These are phyloP conservation scores for Hypholoma fasciculare DNA, from an alignment of 768 basidiomycete genomes.

Conservation along the genomic window DNA sequence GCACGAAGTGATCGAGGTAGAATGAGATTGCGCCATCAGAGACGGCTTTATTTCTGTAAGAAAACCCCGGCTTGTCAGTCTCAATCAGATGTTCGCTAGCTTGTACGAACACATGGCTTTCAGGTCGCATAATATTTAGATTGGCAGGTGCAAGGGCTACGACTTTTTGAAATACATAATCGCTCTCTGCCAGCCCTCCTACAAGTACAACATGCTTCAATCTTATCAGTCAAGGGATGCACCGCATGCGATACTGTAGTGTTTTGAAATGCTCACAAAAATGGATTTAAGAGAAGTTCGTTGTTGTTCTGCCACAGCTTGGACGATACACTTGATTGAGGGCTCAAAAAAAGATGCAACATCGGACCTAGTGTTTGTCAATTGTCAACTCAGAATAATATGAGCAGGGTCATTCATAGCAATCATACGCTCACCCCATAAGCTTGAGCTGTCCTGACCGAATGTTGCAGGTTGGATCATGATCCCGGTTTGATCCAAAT, in stretches of 20 bases:
- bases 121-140: conserved; percentile 48
- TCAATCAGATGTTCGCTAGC: neutral
- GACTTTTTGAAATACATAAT: conserved; percentile 49
- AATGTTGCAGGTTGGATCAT: conserved; percentile 36
- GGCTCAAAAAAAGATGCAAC: conserved; percentile 39
- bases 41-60: conserved; percentile 35
- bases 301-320: conserved; percentile 28
- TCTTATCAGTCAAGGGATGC: neutral
- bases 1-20: conserved; percentile 51
- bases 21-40: conserved; percentile 48
- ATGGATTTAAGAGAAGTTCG: conserved; percentile 26
- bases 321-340: conserved; percentile 33
- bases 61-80: neutral
- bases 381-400: neutral
- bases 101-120: conserved; percentile 49
- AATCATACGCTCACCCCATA: conserved; percentile 19
- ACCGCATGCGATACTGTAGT: neutral
- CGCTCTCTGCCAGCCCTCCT: conserved; percentile 59
- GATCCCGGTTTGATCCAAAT: conserved; percentile 42
- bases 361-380: conserved; percentile 22
- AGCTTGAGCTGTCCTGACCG: conserved; percentile 47
- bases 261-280: conserved; percentile 21
- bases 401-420: neutral
- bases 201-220: conserved; percentile 50
- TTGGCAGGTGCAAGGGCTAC: conserved; percentile 34